A percentile compares a stretch with the other conserved stretches of the same genome.
Evolutionary conservation across 2,329 filamentous ascomycete genomes (phyloP).

Genomic region (Arachnopeziza araneosa): DNA sequence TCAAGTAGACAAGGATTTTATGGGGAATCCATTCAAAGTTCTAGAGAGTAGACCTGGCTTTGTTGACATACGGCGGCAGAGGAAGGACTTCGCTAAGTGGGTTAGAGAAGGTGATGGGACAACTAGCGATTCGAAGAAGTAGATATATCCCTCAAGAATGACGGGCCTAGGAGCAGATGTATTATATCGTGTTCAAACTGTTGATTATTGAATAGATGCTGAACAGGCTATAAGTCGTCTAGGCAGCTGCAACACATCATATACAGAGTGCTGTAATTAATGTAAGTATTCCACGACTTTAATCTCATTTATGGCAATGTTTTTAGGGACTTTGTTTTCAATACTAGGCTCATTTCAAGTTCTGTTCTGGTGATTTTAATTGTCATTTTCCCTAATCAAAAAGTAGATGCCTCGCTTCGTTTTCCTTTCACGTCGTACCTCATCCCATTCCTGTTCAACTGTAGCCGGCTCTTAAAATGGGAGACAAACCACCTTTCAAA

Average conservation of each 20-base stretch:
- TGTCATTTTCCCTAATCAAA: too few relatives aligned
- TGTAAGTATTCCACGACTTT: background rate
- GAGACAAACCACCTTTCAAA: background rate
- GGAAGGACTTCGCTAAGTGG: slow-evolving; percentile 76
- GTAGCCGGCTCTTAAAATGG: background rate
- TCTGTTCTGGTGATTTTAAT: background rate
- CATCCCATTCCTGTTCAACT: background rate
- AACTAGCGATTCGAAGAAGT: background rate
- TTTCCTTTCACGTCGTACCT: background rate
- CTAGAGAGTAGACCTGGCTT: slow-evolving; percentile 81
- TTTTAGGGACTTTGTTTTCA: background rate
- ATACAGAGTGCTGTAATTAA: background rate
- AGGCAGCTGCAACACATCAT: background rate
- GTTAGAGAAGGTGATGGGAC: slow-evolving; percentile 37
- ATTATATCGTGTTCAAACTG: background rate
- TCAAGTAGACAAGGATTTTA: slow-evolving; percentile 62
- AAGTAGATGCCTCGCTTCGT: background rate
- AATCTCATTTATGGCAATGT: background rate
- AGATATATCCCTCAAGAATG: background rate
- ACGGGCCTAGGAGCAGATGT: background rate
- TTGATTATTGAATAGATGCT: background rate
- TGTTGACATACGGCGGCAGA: slow-evolving; percentile 77
- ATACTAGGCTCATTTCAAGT: background rate
- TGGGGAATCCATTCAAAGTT: slow-evolving; percentile 72
- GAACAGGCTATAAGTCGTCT: background rate